These are phyloP conservation scores for Austroboletus niveus DNA, from an alignment of 1,284 basidiomycete species.

Conservation along the genomic window DNA sequence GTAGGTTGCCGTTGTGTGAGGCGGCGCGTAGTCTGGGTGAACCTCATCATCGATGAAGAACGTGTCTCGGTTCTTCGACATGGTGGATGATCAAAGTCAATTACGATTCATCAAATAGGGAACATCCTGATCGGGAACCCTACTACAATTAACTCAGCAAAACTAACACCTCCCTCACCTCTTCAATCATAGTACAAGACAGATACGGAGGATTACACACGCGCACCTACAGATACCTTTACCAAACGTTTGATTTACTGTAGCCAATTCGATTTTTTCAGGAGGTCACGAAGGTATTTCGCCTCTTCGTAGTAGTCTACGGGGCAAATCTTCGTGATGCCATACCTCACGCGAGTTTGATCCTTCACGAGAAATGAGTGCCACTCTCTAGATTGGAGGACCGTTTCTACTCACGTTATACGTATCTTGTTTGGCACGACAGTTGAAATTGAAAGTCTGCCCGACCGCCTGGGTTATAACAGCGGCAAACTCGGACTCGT, in stretches of 20 bases:
- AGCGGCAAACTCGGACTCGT: conserved; percentile 62
- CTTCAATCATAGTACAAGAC: conserved; percentile 1
- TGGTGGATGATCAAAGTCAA: background rate
- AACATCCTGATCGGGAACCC: too few relatives aligned
- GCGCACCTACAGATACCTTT: background rate
- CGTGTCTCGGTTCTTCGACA: conserved; percentile 3
- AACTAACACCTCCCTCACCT: background rate
- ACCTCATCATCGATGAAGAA: background rate
- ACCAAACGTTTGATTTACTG: conserved; percentile 16
- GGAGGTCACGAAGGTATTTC: conserved; percentile 53
- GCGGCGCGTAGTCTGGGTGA: conserved; percentile 7
- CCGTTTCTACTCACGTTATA: conserved; percentile 63
- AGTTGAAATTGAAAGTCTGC: conserved; percentile 79
- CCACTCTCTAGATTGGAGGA: background rate
- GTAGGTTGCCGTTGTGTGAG: conserved; percentile 19
- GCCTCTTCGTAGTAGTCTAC: conserved; percentile 76
- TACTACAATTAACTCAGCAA: too few relatives aligned
- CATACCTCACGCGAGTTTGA: conserved; percentile 76
- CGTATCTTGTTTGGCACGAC: conserved; percentile 85
- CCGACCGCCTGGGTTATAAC: conserved; percentile 69
- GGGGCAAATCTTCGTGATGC: conserved; percentile 65
- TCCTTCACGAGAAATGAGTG: conserved; percentile 50
- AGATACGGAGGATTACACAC: background rate
- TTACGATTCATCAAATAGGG: background rate
- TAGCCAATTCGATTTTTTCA: conserved; percentile 41